Conservation (phyloP, 2,329 filamentous ascomycete genomes). For the Diplodia intermedia region DNA sequence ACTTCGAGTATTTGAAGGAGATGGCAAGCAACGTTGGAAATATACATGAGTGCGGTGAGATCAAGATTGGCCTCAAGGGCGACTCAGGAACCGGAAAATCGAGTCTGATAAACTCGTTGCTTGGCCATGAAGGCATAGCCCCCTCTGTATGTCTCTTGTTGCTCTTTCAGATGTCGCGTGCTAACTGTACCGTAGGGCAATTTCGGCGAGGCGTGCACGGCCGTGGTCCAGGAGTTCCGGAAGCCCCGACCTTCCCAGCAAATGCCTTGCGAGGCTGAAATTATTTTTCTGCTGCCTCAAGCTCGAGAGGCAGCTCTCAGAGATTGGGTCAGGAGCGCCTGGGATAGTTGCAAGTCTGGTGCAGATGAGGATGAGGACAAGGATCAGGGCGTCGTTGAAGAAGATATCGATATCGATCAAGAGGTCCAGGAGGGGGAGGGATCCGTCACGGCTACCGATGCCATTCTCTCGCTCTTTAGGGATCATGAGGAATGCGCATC, state of each 20-base stretch:
- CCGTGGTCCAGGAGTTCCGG: constrained; percentile 17
- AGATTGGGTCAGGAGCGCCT: too few species aligned
- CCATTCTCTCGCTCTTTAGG: neutral
- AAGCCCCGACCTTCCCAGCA: neutral
- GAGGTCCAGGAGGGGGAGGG: neutral
- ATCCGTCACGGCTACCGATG: neutral
- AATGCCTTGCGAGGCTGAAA: neutral
- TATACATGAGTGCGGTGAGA: neutral
- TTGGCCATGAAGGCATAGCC: neutral
- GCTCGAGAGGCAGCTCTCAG: too few species aligned
- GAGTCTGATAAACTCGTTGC: neutral
- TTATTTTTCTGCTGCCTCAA: neutral
- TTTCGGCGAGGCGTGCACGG: neutral
- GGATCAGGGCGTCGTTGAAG: too few species aligned
- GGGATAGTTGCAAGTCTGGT: neutral
- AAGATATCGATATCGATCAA: too few species aligned
- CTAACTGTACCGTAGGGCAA: neutral
- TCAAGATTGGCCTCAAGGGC: neutral
- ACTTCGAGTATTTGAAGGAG: too few species aligned
- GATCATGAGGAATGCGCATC: neutral
- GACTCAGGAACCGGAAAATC: constrained; percentile 13
- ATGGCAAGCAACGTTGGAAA: too few species aligned
- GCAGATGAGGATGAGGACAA: neutral
- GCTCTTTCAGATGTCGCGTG: neutral
- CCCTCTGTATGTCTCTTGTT: neutral